phyloP scores from a whole-genome alignment of 1,284 basidiomycete genomes.

The Tilletia setariae region DNA sequence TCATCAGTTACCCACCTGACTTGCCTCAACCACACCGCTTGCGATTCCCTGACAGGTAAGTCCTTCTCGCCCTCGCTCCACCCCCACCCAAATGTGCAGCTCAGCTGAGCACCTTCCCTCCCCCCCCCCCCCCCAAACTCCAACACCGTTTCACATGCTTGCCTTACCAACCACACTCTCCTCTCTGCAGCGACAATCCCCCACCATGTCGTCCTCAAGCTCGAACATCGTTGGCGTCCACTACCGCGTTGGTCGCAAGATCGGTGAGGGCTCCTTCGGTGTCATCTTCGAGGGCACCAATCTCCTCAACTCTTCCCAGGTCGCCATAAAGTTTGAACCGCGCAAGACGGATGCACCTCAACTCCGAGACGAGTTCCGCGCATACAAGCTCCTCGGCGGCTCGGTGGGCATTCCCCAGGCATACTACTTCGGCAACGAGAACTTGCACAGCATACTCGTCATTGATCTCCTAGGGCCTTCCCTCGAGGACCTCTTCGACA shows the following conservation, averaged over 20 bases:
- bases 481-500: conserved; percentile 90
- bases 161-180: background rate
- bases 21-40: too few relatives aligned
- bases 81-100: too few relatives aligned
- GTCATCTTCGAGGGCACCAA: conserved; percentile 82
- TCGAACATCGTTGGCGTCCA: conserved; percentile 61
- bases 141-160: too few relatives aligned
- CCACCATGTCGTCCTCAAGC: conserved; percentile 35
- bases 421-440: conserved; percentile 95
- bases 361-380: conserved; percentile 90
- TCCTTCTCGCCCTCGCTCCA: too few relatives aligned
- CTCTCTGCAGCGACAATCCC: background rate
- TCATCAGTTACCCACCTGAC: too few relatives aligned
- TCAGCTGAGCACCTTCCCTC: too few relatives aligned
- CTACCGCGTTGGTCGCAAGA: conserved; percentile 78
- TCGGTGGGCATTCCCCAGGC: conserved; percentile 90
- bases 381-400: conserved; percentile 89
- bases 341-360: conserved; percentile 94
- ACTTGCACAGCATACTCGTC: conserved; percentile 93
- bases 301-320: conserved; percentile 12
- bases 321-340: conserved; percentile 61
- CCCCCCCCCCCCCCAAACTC: too few relatives aligned
- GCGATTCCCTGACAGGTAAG: too few relatives aligned
- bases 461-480: conserved; percentile 91
- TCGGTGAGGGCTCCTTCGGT: conserved; percentile 70